Conservation (phyloP, 2,329 filamentous ascomycete genomes). For the Botryotinia globosa region DNA sequence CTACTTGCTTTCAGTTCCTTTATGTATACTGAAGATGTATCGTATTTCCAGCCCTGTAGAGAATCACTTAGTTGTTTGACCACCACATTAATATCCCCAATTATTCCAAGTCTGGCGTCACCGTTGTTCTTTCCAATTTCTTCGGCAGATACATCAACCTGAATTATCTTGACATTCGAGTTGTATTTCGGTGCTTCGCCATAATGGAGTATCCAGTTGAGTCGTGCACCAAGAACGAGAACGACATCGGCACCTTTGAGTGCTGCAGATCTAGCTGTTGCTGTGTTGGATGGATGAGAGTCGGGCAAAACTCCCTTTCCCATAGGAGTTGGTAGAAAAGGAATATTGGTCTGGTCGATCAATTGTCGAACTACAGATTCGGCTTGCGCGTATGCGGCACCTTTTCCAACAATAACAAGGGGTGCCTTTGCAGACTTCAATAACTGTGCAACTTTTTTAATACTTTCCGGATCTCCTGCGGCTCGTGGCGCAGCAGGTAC, state of each 20-base stretch:
- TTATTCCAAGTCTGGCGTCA: constrained; percentile 47
- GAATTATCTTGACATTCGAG: constrained; percentile 49
- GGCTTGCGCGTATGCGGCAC: constrained; percentile 52
- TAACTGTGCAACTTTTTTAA: constrained; percentile 44
- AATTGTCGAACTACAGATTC: constrained; percentile 46
- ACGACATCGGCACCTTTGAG: constrained; percentile 54
- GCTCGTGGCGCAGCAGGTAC: constrained; percentile 44
- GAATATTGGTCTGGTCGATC: constrained; percentile 48
- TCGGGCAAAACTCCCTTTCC: constrained; percentile 57
- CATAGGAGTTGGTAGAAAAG: constrained; percentile 58
- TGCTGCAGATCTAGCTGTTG: constrained; percentile 52
- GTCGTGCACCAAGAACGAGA: constrained; percentile 51
- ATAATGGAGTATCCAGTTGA: constrained; percentile 59
- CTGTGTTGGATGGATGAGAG: constrained; percentile 50
- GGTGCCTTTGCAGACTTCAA: constrained; percentile 49
- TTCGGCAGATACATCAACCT: constrained; percentile 53
- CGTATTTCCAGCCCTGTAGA: constrained; percentile 47
- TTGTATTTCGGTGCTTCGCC: constrained; percentile 55
- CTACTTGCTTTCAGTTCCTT: constrained; percentile 40
- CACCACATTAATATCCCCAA: constrained; percentile 51
- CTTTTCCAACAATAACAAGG: constrained; percentile 54
- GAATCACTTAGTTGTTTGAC: constrained; percentile 45
- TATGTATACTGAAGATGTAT: constrained; percentile 39
- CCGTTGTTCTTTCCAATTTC: constrained; percentile 53
- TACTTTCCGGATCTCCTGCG: constrained; percentile 45